Conservation (phyloP, 805 yeast genomes). For the Lipomyces yamadae region DNA sequence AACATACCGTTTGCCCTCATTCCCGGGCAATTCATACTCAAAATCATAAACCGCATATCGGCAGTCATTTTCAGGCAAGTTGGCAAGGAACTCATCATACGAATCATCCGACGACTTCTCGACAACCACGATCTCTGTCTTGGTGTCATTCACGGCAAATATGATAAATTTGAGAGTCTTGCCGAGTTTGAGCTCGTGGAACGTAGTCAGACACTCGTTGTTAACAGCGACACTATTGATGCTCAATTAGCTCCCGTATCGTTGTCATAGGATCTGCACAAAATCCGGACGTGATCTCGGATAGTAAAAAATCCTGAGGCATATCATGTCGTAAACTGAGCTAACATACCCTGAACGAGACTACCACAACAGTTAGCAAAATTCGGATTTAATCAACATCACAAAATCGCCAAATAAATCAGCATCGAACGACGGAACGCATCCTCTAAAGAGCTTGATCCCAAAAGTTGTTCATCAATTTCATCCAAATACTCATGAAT, state of each 20-base stretch:
- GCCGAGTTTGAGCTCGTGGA: slow-evolving; percentile 94
- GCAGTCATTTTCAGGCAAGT: slow-evolving; percentile 94
- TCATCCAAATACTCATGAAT: not conserved
- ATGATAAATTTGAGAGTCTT: slow-evolving; percentile 78
- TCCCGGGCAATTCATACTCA: slow-evolving; percentile 85
- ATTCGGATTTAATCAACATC: not conserved
- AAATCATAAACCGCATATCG: slow-evolving; percentile 96
- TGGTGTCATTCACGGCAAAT: slow-evolving; percentile 77
- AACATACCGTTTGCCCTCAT: slow-evolving; percentile 92
- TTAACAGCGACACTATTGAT: slow-evolving; percentile 71
- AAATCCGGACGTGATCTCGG: too few species aligned
- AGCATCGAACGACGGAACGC: not conserved
- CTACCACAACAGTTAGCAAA: slow-evolving; percentile 13
- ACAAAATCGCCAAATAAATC: not conserved
- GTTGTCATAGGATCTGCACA: not conserved
- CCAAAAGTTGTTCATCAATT: not conserved
- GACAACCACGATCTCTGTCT: slow-evolving; percentile 90
- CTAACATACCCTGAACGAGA: slow-evolving; percentile 38
- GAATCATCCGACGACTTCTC: slow-evolving; percentile 74
- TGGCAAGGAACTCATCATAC: slow-evolving; percentile 84
- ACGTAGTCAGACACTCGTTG: slow-evolving; percentile 90
- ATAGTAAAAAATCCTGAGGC: not conserved
- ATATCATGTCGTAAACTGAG: not conserved
- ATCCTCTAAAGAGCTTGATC: slow-evolving; percentile 2
- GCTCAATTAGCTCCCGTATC: not conserved